phyloP scores from a whole-genome alignment of 2,329 filamentous ascomycete genomes.

The Rugonectria rugulosa region DNA sequence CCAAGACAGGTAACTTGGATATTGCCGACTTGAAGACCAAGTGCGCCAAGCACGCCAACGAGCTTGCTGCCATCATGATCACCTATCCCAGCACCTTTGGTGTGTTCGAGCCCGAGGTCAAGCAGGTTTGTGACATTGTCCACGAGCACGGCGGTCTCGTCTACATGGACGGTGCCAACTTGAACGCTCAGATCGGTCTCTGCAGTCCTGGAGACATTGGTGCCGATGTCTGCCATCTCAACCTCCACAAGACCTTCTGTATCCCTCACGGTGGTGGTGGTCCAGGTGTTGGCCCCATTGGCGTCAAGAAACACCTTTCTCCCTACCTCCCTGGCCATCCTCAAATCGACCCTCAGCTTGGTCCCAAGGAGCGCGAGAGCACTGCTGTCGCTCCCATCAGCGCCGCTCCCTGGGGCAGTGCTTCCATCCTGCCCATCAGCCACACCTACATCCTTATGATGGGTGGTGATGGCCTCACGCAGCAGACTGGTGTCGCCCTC shows the following conservation, averaged over 20 bases:
- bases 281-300: conserved; percentile 92
- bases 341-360: conserved; percentile 38
- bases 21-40: conserved; percentile 88
- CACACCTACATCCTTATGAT: conserved; percentile 97
- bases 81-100: conserved; percentile 96
- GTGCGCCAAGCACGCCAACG: conserved; percentile 84
- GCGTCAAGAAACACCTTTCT: conserved; percentile 82
- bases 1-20: conserved; percentile 87
- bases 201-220: conserved; percentile 95
- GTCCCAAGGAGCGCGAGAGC: conserved; percentile 62
- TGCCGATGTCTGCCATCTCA: conserved; percentile 97
- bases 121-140: conserved; percentile 84
- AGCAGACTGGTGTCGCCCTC: conserved; percentile 88
- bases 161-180: conserved; percentile 99
- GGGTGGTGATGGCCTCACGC: conserved; percentile 75
- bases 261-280: conserved; percentile 96
- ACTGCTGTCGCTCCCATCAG: conserved; percentile 40
- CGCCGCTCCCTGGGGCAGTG: conserved; percentile 81
- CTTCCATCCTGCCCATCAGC: conserved; percentile 91
- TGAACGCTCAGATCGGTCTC: conserved; percentile 96
- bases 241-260: conserved; percentile 98
- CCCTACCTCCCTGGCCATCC: conserved; percentile 65
- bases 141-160: conserved; percentile 91
- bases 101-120: conserved; percentile 90
- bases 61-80: conserved; percentile 93